These are phyloP conservation scores for Rhizopus stolonifer DNA, from an alignment of 371 early-diverging fungal species.

Conservation along the genomic window DNA sequence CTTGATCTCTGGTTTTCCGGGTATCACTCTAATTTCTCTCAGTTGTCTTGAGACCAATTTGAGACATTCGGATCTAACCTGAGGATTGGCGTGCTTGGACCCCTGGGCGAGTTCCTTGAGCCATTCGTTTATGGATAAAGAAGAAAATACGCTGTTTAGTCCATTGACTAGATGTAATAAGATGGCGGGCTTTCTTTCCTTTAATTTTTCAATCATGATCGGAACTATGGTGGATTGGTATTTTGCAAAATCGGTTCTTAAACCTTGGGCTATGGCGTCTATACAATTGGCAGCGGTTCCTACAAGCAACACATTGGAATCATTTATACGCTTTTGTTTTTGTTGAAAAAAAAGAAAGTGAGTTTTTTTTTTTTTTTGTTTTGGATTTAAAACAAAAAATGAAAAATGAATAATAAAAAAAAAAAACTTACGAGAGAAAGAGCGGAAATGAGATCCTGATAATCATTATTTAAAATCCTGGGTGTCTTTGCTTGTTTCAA, in stretches of 20 bases:
- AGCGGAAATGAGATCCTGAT: slow-evolving; percentile 75
- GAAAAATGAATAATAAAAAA: too few species aligned
- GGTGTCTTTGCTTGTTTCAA: slow-evolving; percentile 69
- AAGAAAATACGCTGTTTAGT: slow-evolving; percentile 80
- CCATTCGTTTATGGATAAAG: slow-evolving; percentile 61
- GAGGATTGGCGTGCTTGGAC: slow-evolving; percentile 89
- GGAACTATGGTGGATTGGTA: slow-evolving; percentile 68
- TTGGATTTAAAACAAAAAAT: slow-evolving; percentile 4
- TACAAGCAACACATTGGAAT: slow-evolving; percentile 86
- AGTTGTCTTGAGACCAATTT: slow-evolving; percentile 74
- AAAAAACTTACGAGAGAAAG: slow-evolving; percentile 71
- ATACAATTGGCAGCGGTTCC: slow-evolving; percentile 79
- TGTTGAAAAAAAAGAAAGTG: neutral
- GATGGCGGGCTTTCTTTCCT: slow-evolving; percentile 90
- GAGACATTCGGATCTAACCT: slow-evolving; percentile 75
- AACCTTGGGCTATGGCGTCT: slow-evolving; percentile 77
- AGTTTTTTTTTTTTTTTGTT: too few species aligned
- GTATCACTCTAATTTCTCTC: slow-evolving; percentile 61
- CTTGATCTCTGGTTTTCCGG: slow-evolving; percentile 80
- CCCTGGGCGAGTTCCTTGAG: slow-evolving; percentile 71
- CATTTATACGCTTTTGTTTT: slow-evolving; percentile 64
- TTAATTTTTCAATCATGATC: slow-evolving; percentile 85
- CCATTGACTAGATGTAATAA: slow-evolving; percentile 78
- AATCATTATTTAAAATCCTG: slow-evolving; percentile 76
- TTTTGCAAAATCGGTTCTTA: slow-evolving; percentile 77